Evolutionary conservation across 2,329 filamentous ascomycete genomes (phyloP).

Genomic region (Drechslera avenae): DNA sequence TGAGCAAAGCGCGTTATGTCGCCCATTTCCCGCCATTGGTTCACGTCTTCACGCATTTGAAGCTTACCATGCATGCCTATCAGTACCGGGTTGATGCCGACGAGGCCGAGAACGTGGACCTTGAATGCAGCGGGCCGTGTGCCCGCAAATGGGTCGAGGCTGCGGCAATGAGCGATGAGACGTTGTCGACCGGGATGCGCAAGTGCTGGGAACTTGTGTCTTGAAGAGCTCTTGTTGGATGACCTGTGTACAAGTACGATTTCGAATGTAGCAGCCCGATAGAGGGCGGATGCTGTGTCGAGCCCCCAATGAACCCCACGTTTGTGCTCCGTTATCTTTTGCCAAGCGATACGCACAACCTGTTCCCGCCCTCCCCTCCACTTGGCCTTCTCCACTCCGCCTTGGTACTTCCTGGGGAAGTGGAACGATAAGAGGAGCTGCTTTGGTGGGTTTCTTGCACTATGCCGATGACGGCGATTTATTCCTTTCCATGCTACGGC

Average conservation of each 20-base stretch:
- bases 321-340: slow-evolving; percentile 31
- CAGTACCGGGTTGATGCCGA: slow-evolving; percentile 25
- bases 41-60: slow-evolving; percentile 46
- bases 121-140: slow-evolving; percentile 20
- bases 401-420: slow-evolving; percentile 16
- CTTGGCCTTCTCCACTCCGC: slow-evolving; percentile 28
- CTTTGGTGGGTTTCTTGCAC: slow-evolving; percentile 5
- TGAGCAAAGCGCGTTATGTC: slow-evolving; percentile 24
- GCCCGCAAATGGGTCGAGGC: slow-evolving; percentile 40
- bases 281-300: too few species aligned
- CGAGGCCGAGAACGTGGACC: slow-evolving; percentile 13
- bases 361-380: slow-evolving; percentile 25
- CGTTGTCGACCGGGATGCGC: slow-evolving; percentile 47
- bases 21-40: slow-evolving; percentile 34
- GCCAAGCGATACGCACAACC: slow-evolving; percentile 33
- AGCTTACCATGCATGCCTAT: slow-evolving; percentile 44
- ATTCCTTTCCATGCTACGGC: slow-evolving; percentile 11
- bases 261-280: too few species aligned
- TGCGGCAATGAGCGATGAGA: slow-evolving; percentile 38
- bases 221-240: not conserved
- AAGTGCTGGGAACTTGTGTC: slow-evolving; percentile 41
- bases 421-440: slow-evolving; percentile 34
- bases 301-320: slow-evolving; percentile 19
- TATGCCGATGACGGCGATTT: slow-evolving; percentile 24
- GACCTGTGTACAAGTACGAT: too few species aligned